Conservation (phyloP, 1,284 basidiomycete species). For the Athelia sp. region DNA sequence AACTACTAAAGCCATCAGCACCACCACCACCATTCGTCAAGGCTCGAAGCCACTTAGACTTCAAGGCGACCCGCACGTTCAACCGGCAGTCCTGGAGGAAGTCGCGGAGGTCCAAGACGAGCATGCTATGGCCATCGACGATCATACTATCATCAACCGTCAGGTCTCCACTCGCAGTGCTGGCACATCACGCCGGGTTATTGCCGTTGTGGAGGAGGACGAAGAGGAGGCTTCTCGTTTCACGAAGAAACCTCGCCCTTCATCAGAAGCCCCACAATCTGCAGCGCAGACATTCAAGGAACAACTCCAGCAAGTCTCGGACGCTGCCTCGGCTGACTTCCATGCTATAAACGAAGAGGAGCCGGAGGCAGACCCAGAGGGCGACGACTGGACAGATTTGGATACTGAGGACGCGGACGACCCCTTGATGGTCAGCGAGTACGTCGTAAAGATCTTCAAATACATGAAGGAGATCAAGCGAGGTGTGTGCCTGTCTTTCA, state of each 20-base stretch:
- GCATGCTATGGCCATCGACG: conserved; percentile 59
- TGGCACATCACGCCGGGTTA: not conserved
- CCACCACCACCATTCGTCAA: conserved; percentile 17
- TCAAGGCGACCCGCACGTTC: conserved; percentile 10
- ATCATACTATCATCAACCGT: conserved; percentile 24
- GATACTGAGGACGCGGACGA: conserved; percentile 94
- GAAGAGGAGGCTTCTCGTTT: conserved; percentile 49
- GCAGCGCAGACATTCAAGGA: conserved; percentile 26
- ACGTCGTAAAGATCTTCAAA: conserved; percentile 90
- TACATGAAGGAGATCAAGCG: conserved; percentile 83
- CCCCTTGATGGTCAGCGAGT: conserved; percentile 95
- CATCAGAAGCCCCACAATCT: conserved; percentile 62
- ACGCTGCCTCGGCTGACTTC: conserved; percentile 28
- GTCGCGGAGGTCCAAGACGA: conserved; percentile 33
- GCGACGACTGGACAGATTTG: conserved; percentile 78
- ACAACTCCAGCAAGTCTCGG: conserved; percentile 17
- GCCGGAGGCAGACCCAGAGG: conserved; percentile 55
- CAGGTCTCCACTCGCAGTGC: conserved; percentile 22
- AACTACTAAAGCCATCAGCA: conserved; percentile 32
- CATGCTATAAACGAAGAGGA: conserved; percentile 35
- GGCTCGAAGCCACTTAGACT: conserved; percentile 11
- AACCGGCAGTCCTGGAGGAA: conserved; percentile 28
- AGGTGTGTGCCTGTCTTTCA: conserved; percentile 33
- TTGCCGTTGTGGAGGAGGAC: conserved; percentile 20
- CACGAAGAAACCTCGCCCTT: conserved; percentile 70